Base-by-base conservation (phyloP, 768 basidiomycete species). In the Lactarius akahatsu region DNA sequence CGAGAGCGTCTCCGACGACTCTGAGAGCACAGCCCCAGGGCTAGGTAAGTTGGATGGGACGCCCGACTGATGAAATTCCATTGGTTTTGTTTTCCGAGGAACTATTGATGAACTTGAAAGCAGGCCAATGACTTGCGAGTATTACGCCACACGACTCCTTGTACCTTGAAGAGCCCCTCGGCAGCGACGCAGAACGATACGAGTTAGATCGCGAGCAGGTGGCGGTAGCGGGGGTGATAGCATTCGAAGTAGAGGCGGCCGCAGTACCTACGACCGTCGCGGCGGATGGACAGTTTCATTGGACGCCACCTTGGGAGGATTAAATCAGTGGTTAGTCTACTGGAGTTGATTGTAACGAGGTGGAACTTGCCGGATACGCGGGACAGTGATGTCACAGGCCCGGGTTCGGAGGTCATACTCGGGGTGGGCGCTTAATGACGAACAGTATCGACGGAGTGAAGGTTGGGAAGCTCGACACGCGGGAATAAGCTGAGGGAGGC, bases 111-210 rank as follows among this genome's bases (percentile, higher is more conserved):
- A 30, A 30, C 30, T 30, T 30, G 30, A 34, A 34, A 9, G 32
- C 32, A 1, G 1, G 9, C 32, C 1, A 34, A 34, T 34, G 32
- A 9, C 32, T 34, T 34, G 9, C 32, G 1, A 34, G 32, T 34
- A 9, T 34, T 9, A 34, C 32, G 32, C 32, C 32, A 34, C 32
- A 9, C 32, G 32, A 9, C 32, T 34, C 32, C 32, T 9, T 34
- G 61, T 3, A 57, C 47, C 55, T 67, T 61, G 65, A 66, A 66
- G 59, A 34, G 18, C 3, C 56, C 56, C 18, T 59, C 55, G n/a
- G 62, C 15, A 26, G 57, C 43, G 4, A 62, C 60, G 41, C 62
- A 69, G 30, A 30, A 66, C 20, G 38, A 60, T 30, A 67, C 28
- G 11, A 66, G 54, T 4, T 66, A 64, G 54, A 59, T 57, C 34